Evolutionary conservation across 345 rosid genomes (phyloP).

Genomic region (Cardamine occulta): DNA sequence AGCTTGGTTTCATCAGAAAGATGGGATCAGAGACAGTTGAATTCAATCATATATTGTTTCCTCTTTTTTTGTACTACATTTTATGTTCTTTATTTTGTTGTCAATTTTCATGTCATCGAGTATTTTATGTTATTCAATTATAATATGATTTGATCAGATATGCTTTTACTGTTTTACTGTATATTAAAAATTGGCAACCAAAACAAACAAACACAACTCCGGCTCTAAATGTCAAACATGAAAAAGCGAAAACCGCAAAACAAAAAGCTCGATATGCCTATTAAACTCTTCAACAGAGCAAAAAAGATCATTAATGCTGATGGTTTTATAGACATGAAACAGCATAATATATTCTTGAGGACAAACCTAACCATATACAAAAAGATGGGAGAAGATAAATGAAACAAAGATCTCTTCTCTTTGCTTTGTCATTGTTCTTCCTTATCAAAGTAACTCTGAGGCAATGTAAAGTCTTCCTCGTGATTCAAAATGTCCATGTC

Average conservation of each 20-base stretch:
- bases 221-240: constrained; percentile 1
- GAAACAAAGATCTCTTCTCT: constrained; percentile 3
- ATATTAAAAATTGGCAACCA: background rate
- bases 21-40: constrained; percentile 33
- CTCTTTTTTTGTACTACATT: background rate
- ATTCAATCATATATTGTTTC: constrained; percentile 23
- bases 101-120: constrained; percentile 20
- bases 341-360: background rate
- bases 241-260: background rate
- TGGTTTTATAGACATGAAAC: constrained; percentile 16
- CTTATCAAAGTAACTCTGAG: constrained; percentile 79
- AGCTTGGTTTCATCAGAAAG: constrained; percentile 38
- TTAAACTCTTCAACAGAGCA: background rate
- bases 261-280: background rate
- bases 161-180: background rate
- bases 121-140: constrained; percentile 26
- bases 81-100: constrained; percentile 20
- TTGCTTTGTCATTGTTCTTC: constrained; percentile 56
- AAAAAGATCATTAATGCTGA: constrained; percentile 5
- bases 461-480: constrained; percentile 91
- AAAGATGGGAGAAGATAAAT: background rate
- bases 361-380: constrained; percentile 32
- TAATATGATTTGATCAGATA: constrained; percentile 34
- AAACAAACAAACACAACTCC: no score
- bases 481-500: constrained; percentile 78